Evolutionary conservation across 208 protist genomes (phyloP), one percentile per base, ranked within the genome.

Genomic region (Acanthamoeba rhysodes): DNA sequence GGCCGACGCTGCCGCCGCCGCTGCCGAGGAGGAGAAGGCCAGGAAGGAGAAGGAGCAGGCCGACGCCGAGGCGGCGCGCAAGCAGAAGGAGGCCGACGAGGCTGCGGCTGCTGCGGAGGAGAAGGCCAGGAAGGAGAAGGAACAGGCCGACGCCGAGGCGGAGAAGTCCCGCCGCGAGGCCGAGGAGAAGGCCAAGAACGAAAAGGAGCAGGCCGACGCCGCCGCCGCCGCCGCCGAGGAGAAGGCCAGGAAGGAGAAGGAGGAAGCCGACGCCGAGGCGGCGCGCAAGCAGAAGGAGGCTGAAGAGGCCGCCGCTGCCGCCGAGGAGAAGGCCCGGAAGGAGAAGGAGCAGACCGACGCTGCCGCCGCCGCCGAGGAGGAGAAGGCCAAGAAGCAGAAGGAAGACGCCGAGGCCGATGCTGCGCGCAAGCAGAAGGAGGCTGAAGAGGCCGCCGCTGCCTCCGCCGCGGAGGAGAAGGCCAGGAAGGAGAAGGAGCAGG

Each of bases 101-200:
- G 53, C 53, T 57, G 48, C 3, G 3, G 74, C 74, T 4, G 37
- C 1, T 7, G 74, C 16, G 5, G 80, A 59, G 53, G 82, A 90
- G 82, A 66, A 37, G 27, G 82, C 82, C 8, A 24, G 24, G n/a
- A 90, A 90, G 37, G 53, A 68, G 82, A 68, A 90, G 82, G 82
- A 90, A 6, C 45, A 90, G n/a, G 57, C n/a, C 50, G 82, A 59
- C 20, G 57, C 53, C n/a, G n/a, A n/a, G n/a, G n/a, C n/a, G n/a
- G 32, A 68, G 18, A 4, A 27, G 24, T 10, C 18, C 18, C 59
- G 20, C 20, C 59, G 59, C 12, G 53, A 48, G 20, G 53, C 20
- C 8, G 53, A 57, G 34, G 50, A 90, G 80, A 53, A 62, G 34
- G 53, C 53, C 27, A 20, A 18, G 22, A 27, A 90, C 20, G 80